Evolutionary conservation across 352 stramenopile species (phyloP), one percentile per base, ranked within the genome.

Genomic region (Phytopythium mirpurense): DNA sequence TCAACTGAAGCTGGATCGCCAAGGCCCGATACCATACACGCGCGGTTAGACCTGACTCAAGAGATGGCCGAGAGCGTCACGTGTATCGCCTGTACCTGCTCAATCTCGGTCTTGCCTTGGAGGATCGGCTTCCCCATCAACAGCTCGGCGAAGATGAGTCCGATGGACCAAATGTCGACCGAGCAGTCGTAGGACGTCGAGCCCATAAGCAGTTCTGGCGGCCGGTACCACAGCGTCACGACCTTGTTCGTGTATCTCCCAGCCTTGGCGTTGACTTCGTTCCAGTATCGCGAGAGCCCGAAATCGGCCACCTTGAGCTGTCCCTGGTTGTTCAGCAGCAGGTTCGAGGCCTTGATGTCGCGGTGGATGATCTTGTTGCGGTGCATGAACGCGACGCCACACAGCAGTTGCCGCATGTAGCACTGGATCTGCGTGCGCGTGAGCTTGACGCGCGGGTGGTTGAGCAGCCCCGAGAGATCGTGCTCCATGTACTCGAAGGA

Each of bases 141-240:
- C 26, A 94, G 48, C 48, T 94, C 84, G 6, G 66, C 84, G 50
- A 94, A 94, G 41, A 94, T 92, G 37, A 78, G 91, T 0, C 93
- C 94, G 51, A 98, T 93, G 0, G 94, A 97, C 91, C 93, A 98
- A n/a, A 96, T 75, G 69, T 98, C 94, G 18, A 98, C 91, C 8
- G 75, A 94, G 37, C 82, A 93, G 56, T 94, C 86, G 62, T 98
- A 98, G 8, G 74, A 86, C 4, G 90, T 97, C 18, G 77, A 96
- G 3, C 93, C 90, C 49, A 98, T 79, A 21, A 98, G 64, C 16
- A 98, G 72, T 57, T 98, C 94, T 0, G 94, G 94, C 2, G 93
- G 81, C 18, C 94, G 77, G 63, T 98, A 98, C 94, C 94, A 98
- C 19, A 96, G 67, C 27, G 94, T 98, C 12, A 97, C 93, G 2